Conservation (phyloP, 108 stramenopile species). For the Discostella pseudostelligera region DNA sequence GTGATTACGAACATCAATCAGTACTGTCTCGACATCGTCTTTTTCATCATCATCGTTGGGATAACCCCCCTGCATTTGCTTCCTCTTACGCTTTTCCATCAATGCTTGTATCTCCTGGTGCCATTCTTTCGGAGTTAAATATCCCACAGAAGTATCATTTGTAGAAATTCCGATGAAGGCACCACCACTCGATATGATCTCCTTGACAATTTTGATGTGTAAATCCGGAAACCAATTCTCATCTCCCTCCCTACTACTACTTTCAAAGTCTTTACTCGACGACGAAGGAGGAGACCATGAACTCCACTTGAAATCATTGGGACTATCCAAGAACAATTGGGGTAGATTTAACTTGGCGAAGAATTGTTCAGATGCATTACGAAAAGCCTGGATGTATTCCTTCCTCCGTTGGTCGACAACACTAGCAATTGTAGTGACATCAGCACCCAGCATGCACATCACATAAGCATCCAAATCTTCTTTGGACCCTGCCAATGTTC, state of each 20-base stretch:
- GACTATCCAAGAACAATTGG: slow-evolving; percentile 42
- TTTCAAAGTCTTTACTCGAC: slow-evolving; percentile 1
- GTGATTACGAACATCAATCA: slow-evolving; percentile 82
- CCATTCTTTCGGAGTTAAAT: slow-evolving; percentile 77
- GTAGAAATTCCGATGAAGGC: slow-evolving; percentile 55
- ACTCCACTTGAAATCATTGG: slow-evolving; percentile 77
- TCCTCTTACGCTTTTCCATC: slow-evolving; percentile 19
- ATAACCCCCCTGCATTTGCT: background rate
- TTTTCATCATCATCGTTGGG: slow-evolving; percentile 21
- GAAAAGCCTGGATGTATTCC: slow-evolving; percentile 36
- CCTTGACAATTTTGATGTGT: slow-evolving; percentile 78
- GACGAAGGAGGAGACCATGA: slow-evolving; percentile 4
- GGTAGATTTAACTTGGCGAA: slow-evolving; percentile 37
- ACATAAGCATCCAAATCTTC: slow-evolving; percentile 48
- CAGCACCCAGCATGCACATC: slow-evolving; percentile 42
- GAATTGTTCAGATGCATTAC: slow-evolving; percentile 48
- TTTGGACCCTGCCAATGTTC: slow-evolving; percentile 70
- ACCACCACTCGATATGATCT: slow-evolving; percentile 81
- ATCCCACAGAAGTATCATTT: slow-evolving; percentile 68
- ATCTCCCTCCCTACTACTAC: slow-evolving; percentile 2
- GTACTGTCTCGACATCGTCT: slow-evolving; percentile 53
- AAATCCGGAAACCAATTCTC: slow-evolving; percentile 68
- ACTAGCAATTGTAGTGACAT: background rate
- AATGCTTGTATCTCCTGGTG: slow-evolving; percentile 55
- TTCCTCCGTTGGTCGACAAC: background rate